Evolutionary conservation across 2,329 filamentous ascomycete species (phyloP).

Genomic region (Aspergillus awamori): DNA sequence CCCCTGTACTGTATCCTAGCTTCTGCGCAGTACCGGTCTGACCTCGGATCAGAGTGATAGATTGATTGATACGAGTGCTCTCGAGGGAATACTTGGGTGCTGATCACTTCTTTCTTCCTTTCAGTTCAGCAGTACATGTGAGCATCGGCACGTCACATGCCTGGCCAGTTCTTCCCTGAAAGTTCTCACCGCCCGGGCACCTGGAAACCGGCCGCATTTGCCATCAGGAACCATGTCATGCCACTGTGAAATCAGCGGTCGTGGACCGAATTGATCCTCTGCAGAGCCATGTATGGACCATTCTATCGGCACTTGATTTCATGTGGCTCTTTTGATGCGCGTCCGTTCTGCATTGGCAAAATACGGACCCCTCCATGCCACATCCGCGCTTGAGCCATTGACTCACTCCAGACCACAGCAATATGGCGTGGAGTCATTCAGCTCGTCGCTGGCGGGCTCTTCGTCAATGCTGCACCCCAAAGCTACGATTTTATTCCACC

Average conservation of each 20-base stretch:
- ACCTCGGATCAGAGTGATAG: too few species aligned
- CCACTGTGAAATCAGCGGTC: slow-evolving; percentile 6
- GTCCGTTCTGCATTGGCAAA: slow-evolving; percentile 5
- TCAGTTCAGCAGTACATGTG: background rate
- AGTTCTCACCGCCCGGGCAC: slow-evolving; percentile 23
- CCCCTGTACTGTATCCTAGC: too few species aligned
- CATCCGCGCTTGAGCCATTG: slow-evolving; percentile 23
- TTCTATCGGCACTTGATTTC: slow-evolving; percentile 14
- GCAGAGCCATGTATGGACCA: slow-evolving; percentile 24
- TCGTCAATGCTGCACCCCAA: slow-evolving; percentile 25
- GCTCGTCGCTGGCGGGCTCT: slow-evolving; percentile 36
- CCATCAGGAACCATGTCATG: slow-evolving; percentile 5
- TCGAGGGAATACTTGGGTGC: background rate
- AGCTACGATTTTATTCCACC: slow-evolving; percentile 32
- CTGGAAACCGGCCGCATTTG: slow-evolving; percentile 8
- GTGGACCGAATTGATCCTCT: background rate
- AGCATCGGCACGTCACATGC: slow-evolving; percentile 19
- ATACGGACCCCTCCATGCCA: slow-evolving; percentile 17
- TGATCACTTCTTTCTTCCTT: too few species aligned
- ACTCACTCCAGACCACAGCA: slow-evolving; percentile 26
- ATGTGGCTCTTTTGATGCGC: slow-evolving; percentile 16
- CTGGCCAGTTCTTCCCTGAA: background rate
- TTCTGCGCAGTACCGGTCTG: too few species aligned
- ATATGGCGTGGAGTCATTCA: slow-evolving; percentile 41
- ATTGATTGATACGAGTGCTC: too few species aligned